Conservation (phyloP, 2,329 filamentous ascomycete species). For the Cercospora berteroae region DNA sequence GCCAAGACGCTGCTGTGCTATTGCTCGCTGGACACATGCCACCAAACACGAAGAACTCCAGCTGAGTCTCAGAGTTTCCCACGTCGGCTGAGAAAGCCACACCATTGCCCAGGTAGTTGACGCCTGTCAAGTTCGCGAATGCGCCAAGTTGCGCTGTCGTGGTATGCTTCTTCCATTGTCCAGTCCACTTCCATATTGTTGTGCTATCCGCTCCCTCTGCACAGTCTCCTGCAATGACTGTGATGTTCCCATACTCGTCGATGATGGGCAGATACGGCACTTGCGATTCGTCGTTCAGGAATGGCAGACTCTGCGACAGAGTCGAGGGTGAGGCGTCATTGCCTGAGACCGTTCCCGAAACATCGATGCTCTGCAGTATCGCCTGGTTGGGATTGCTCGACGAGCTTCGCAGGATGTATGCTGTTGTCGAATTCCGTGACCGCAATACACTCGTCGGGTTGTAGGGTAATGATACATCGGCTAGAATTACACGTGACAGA, state of each 20-base stretch:
- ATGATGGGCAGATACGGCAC: slow-evolving; percentile 67
- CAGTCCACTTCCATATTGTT: slow-evolving; percentile 68
- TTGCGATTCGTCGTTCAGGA: slow-evolving; percentile 53
- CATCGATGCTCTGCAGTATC: slow-evolving; percentile 64
- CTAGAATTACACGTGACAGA: slow-evolving; percentile 23
- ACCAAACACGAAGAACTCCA: slow-evolving; percentile 72
- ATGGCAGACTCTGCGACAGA: slow-evolving; percentile 61
- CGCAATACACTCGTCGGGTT: slow-evolving; percentile 71
- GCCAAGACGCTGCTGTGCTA: slow-evolving; percentile 56
- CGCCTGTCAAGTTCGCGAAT: slow-evolving; percentile 41
- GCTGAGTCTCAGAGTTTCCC: slow-evolving; percentile 53
- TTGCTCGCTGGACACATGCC: slow-evolving; percentile 73
- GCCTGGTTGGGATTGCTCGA: slow-evolving; percentile 47
- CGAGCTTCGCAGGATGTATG: slow-evolving; percentile 68
- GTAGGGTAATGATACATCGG: slow-evolving; percentile 60
- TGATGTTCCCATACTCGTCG: slow-evolving; percentile 64
- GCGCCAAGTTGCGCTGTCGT: slow-evolving; percentile 40
- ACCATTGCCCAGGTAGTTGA: slow-evolving; percentile 59
- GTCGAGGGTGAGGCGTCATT: slow-evolving; percentile 50
- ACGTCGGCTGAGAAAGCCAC: slow-evolving; percentile 67
- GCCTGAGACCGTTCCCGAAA: slow-evolving; percentile 55
- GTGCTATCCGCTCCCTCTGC: slow-evolving; percentile 50
- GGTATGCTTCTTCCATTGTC: slow-evolving; percentile 51
- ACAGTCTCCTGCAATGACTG: slow-evolving; percentile 74
- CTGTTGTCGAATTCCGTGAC: slow-evolving; percentile 51